Conservation (phyloP, 1,139 yeast genomes). For the Debaryomyces sp. region DNA sequence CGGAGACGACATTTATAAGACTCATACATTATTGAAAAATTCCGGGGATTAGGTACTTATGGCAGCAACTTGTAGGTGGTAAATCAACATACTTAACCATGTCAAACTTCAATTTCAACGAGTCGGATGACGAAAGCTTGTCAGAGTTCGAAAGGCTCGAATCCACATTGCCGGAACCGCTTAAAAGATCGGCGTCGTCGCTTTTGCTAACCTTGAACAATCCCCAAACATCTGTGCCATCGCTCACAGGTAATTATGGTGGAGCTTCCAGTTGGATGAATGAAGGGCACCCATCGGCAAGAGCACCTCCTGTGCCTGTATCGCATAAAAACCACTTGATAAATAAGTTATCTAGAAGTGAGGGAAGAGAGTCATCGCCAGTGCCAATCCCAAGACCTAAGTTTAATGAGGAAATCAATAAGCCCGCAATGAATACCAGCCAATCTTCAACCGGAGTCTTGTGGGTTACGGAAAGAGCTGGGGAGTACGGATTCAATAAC, state of each 20-base stretch:
- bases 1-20: neutral
- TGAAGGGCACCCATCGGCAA: constrained; percentile 24
- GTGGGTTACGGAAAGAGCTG: constrained; percentile 71
- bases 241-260: neutral
- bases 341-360: constrained; percentile 33
- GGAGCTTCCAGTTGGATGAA: constrained; percentile 10
- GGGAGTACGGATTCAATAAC: constrained; percentile 57
- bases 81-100: neutral
- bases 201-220: constrained; percentile 35
- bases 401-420: constrained; percentile 47
- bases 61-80: neutral
- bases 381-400: constrained; percentile 56
- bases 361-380: constrained; percentile 48
- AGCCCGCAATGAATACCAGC: constrained; percentile 64
- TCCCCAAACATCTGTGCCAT: constrained; percentile 7
- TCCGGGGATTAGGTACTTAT: neutral
- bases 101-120: constrained; percentile 11
- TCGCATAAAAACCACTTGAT: constrained; percentile 26
- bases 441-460: constrained; percentile 71
- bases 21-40: neutral
- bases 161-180: constrained; percentile 46
- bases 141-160: constrained; percentile 48
- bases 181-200: constrained; percentile 45
- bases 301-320: constrained; percentile 18
- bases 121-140: constrained; percentile 28